These are phyloP conservation scores for Cladosporium velox DNA, from an alignment of 2,329 filamentous ascomycete species.

Conservation along the genomic window DNA sequence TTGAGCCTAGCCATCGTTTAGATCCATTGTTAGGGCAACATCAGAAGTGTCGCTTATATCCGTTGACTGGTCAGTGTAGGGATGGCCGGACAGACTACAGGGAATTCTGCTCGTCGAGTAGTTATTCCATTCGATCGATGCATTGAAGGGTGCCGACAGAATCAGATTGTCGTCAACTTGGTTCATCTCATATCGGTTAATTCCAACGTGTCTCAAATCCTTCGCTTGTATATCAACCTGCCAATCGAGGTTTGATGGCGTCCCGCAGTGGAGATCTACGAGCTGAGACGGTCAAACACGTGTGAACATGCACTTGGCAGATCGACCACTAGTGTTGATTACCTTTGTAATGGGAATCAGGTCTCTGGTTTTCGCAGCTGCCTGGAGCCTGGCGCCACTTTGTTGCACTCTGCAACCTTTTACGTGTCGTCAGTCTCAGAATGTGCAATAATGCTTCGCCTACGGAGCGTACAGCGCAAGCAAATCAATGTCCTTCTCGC, in stretches of 20 bases:
- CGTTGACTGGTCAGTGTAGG: neutral
- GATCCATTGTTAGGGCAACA: neutral
- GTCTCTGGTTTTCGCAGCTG: neutral
- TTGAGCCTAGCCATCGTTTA: neutral
- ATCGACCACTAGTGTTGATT: neutral
- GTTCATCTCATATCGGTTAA: neutral
- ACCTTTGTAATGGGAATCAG: neutral
- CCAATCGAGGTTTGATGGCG: neutral
- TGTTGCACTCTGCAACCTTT: too few species aligned
- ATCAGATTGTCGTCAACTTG: neutral
- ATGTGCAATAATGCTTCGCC: neutral
- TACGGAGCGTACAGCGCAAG: neutral
- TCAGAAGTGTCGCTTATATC: neutral
- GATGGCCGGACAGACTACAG: neutral
- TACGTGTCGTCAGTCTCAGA: neutral
- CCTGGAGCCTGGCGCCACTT: neutral
- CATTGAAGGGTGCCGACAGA: neutral
- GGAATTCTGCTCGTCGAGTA: neutral
- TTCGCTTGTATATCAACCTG: neutral
- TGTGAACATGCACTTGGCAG: neutral
- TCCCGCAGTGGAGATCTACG: neutral
- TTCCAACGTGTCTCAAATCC: neutral
- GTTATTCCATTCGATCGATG: neutral
- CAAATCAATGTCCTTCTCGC: neutral
- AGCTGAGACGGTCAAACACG: neutral